Conservation (phyloP, 345 rosid species). For the Gossypium ekmanianum region DNA sequence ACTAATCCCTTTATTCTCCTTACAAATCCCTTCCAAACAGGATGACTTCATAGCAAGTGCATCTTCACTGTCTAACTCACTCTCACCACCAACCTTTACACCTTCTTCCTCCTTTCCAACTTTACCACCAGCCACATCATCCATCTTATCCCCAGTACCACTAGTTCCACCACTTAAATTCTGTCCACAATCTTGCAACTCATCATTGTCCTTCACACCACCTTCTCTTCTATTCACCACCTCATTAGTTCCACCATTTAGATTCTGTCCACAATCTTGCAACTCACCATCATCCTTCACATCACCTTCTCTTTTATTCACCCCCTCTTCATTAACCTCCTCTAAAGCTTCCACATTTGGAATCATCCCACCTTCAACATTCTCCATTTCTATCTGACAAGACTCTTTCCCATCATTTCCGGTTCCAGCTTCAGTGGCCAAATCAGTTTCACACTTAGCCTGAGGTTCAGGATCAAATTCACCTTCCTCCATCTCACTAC, state of each 20-base stretch:
- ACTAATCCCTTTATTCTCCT: no score
- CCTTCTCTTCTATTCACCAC: slow-evolving; percentile 23
- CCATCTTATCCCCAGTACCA: slow-evolving; percentile 20
- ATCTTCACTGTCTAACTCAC: background rate
- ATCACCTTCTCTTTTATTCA: slow-evolving; percentile 24
- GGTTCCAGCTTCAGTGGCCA: slow-evolving; percentile 17
- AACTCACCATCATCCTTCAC: slow-evolving; percentile 31
- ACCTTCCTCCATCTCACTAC: slow-evolving; percentile 99
- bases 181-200: slow-evolving; percentile 30
- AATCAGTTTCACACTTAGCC: slow-evolving; percentile 13
- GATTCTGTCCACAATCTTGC: slow-evolving; percentile 28
- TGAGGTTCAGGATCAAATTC: slow-evolving; percentile 76
- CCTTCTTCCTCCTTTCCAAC: no score
- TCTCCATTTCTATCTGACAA: slow-evolving; percentile 6
- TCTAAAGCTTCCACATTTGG: slow-evolving; percentile 24
- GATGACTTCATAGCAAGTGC: no score
- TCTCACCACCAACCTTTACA: no score
- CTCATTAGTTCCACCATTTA: slow-evolving; percentile 20
- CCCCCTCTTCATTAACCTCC: slow-evolving; percentile 21
- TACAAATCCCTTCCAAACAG: no score
- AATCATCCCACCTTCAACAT: slow-evolving; percentile 22
- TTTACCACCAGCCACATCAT: background rate
- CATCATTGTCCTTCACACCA: slow-evolving; percentile 29
- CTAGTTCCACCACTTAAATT: slow-evolving; percentile 19
- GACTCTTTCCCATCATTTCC: slow-evolving; percentile 20